Base-by-base conservation (phyloP, 2,329 filamentous ascomycete genomes). In the Trichoderma aggressivum region DNA sequence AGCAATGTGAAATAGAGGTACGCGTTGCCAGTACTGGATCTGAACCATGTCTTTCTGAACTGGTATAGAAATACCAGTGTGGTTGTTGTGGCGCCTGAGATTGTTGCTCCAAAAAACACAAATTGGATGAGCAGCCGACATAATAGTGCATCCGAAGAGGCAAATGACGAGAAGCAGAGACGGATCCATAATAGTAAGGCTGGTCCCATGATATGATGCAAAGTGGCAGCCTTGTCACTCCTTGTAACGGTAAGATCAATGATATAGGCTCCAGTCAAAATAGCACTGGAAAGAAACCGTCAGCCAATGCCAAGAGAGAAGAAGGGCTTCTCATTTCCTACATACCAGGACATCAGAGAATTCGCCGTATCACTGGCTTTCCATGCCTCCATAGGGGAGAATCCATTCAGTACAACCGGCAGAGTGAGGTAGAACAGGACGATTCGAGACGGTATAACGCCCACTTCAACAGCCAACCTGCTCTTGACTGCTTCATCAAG, bases 131-230 rank as follows among this genome's bases (percentile, higher is more conserved):
- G 32, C 6, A 68, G 32, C 8, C 64, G 50, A n/a, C 34, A 56
- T n/a, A 59, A 24, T 14, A 68, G 64, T 7, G 63, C 47, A 67
- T 67, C 63, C 2, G 63, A 55, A 14, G 63, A 53, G 18, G 47
- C 32, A n/a, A 67, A 67, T 6, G 39, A 55, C 6, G 50, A 53
- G 21, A 36, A 67, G 12, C 30, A 36, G 16, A 53, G 39, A n/a
- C 63, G 47, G 12, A 67, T 55, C 63, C 63, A 67, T n/a, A 55
- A 2, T 21, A 67, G 28, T 8, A 67, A 34, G 34, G 47, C 47
- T 26, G 63, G 63, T 5, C 63, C 63, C 63, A 66, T 66, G 16
- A 30, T 30, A 53, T 66, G 63, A 18, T 66, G 63, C 50, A 66
- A 21, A 5, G 63, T 66, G 3, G 63, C 24, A 2, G 39, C 63